phyloP scores from a whole-genome alignment of 139 green algal species.

The Penium margaritaceum region DNA sequence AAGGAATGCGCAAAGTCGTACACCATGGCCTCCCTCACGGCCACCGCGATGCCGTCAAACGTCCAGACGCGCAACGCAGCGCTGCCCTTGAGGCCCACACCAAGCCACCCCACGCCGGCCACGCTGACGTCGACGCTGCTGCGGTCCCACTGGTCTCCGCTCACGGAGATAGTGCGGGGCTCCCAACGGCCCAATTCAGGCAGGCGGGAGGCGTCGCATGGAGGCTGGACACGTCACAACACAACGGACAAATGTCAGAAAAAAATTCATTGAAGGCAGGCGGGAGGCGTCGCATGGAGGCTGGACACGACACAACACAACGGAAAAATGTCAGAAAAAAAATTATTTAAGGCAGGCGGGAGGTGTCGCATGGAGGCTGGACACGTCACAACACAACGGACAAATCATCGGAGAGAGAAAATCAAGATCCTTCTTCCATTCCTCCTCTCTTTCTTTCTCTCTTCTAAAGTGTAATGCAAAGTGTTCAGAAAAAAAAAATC shows the following conservation, averaged over 20 bases:
- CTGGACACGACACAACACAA: too few relatives aligned
- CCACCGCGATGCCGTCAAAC: conserved; percentile 67
- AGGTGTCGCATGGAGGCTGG: conserved; percentile 22
- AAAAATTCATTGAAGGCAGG: conserved; percentile 18
- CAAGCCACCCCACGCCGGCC: conserved; percentile 83
- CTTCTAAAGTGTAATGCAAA: too few relatives aligned
- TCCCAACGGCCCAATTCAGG: conserved; percentile 48
- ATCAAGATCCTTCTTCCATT: too few relatives aligned
- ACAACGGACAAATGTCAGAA: too few relatives aligned
- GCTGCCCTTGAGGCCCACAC: conserved; percentile 63
- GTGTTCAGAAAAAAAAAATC: too few relatives aligned
- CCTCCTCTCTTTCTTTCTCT: too few relatives aligned
- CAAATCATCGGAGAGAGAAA: too few relatives aligned
- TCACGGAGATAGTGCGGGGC: conserved; percentile 54
- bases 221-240: too few relatives aligned
- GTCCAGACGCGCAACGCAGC: conserved; percentile 75
- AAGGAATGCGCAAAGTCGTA: conserved; percentile 71
- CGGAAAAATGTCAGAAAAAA: too few relatives aligned
- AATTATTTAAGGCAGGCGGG: conserved; percentile 36
- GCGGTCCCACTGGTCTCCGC: conserved; percentile 43
- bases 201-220: conserved; percentile 29
- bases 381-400: too few relatives aligned
- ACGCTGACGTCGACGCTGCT: conserved; percentile 39
- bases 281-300: conserved; percentile 36
- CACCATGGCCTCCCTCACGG: conserved; percentile 72